Percentiles rank a stretch among this genome's conserved stretches.
These are phyloP conservation scores for Ustilago hordei DNA, from an alignment of 1,284 basidiomycete genomes.

Conservation along the genomic window DNA sequence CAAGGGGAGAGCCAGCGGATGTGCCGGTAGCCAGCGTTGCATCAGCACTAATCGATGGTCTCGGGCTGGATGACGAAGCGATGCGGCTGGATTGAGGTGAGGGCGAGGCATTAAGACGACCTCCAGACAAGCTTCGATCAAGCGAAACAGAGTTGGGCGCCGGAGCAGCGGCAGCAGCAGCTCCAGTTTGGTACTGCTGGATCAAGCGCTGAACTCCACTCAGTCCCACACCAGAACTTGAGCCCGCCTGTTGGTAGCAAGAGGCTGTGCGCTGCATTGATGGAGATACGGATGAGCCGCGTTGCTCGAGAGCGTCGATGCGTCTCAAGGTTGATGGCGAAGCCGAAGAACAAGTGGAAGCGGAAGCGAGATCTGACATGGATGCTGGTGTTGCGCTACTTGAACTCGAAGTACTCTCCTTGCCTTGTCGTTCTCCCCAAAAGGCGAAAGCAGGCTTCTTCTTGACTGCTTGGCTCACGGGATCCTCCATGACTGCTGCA, in stretches of 20 bases:
- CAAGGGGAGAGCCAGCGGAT: constrained; percentile 1
- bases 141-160: constrained; percentile 12
- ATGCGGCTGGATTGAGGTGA: constrained; percentile 9
- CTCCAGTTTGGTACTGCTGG: constrained; percentile 35
- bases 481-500: constrained; percentile 39
- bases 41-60: neutral
- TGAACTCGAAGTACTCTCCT: constrained; percentile 16
- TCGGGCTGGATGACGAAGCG: constrained; percentile 5
- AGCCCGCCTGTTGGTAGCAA: neutral
- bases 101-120: constrained; percentile 8
- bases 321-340: constrained; percentile 19
- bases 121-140: constrained; percentile 15
- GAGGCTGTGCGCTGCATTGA: constrained; percentile 19
- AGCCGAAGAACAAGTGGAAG: constrained; percentile 3
- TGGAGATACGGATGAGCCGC: constrained; percentile 9
- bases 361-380: neutral
- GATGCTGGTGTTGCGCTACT: constrained; percentile 8
- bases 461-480: constrained; percentile 24
- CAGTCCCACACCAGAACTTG: constrained; percentile 5
- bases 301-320: constrained; percentile 16
- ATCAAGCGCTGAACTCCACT: constrained; percentile 46
- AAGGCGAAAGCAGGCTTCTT: constrained; percentile 50
- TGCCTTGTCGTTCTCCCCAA: constrained; percentile 39
- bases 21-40: neutral
- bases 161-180: constrained; percentile 8